Conservation (phyloP, 495 filamentous ascomycete species). For the Tuber microsphaerosporum region DNA sequence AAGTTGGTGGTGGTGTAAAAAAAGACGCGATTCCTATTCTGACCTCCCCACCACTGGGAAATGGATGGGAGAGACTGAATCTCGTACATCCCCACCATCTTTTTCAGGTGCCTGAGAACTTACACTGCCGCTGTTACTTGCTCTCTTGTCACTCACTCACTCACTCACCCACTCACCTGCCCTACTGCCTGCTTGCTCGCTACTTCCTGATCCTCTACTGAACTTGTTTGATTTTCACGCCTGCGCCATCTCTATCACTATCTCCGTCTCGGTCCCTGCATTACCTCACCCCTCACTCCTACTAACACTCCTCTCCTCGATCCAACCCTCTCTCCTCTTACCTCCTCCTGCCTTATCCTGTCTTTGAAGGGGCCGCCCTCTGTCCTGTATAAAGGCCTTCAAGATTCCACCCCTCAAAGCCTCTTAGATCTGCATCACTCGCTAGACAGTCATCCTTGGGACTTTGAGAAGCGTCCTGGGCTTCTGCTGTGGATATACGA, state of each 20-base stretch:
- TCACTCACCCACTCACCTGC: neutral
- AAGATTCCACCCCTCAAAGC: conserved; percentile 28
- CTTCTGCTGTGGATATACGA: neutral
- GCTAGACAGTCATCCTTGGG: conserved; percentile 19
- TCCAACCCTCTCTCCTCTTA: conserved; percentile 29
- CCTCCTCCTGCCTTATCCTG: conserved; percentile 15
- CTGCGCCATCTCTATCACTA: neutral
- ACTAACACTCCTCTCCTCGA: conserved; percentile 28
- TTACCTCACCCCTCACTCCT: conserved; percentile 18
- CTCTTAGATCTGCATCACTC: conserved; percentile 29
- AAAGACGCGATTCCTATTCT: neutral
- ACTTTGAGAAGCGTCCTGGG: conserved; percentile 12
- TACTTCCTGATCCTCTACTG: conserved; percentile 8
- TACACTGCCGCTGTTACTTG: neutral
- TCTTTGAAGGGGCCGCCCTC: conserved; percentile 16
- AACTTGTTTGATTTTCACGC: conserved; percentile 14
- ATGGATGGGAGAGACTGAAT: neutral
- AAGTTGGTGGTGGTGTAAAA: neutral
- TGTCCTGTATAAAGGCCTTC: conserved; percentile 35
- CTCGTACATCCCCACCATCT: neutral
- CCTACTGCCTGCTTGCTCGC: neutral
- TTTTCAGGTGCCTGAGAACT: neutral
- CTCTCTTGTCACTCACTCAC: neutral
- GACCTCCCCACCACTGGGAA: neutral
- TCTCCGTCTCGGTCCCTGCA: conserved; percentile 18